phyloP scores from a whole-genome alignment of 2,329 filamentous ascomycete genomes.

The Mycocentrospora acerina region DNA sequence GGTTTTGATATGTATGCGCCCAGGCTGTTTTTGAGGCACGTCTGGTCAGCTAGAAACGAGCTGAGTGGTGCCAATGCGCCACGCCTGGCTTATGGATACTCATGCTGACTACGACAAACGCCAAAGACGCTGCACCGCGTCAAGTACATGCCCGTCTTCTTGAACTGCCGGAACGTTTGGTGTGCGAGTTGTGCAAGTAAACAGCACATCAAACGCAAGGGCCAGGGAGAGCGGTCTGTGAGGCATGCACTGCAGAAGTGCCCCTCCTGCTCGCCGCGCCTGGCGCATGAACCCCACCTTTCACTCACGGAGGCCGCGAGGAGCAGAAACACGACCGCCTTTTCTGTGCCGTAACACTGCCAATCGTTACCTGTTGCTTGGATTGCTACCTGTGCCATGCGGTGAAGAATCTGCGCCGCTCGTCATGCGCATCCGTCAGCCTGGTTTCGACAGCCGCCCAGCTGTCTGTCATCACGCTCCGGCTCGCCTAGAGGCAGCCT shows the following conservation, averaged over 20 bases:
- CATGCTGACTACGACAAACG: too few relatives aligned
- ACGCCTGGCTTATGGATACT: too few relatives aligned
- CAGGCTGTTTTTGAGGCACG: too few relatives aligned
- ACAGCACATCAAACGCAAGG: neutral
- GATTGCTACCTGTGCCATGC: constrained; percentile 6
- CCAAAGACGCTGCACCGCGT: too few relatives aligned
- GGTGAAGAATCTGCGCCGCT: constrained; percentile 17
- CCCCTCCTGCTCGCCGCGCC: constrained; percentile 11
- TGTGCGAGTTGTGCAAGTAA: neutral
- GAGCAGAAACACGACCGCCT: constrained; percentile 20
- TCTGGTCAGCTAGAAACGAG: too few relatives aligned
- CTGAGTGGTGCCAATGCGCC: too few relatives aligned
- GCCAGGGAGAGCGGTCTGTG: constrained; percentile 19
- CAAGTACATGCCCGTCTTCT: too few relatives aligned
- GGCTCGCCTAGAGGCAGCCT: constrained; percentile 29
- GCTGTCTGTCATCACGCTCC: constrained; percentile 24
- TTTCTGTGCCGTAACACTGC: constrained; percentile 14
- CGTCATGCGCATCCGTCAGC: constrained; percentile 12
- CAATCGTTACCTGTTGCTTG: constrained; percentile 16
- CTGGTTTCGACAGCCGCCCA: constrained; percentile 23
- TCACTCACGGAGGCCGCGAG: constrained; percentile 15
- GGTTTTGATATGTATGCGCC: too few relatives aligned
- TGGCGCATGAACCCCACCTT: constrained; percentile 17
- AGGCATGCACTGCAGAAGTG: neutral
- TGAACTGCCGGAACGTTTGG: too few relatives aligned